A percentile compares a stretch with the other conserved stretches of the same genome.
These are phyloP conservation scores for Pistacia vera DNA, from an alignment of 345 rosid species.

Conservation along the genomic window DNA sequence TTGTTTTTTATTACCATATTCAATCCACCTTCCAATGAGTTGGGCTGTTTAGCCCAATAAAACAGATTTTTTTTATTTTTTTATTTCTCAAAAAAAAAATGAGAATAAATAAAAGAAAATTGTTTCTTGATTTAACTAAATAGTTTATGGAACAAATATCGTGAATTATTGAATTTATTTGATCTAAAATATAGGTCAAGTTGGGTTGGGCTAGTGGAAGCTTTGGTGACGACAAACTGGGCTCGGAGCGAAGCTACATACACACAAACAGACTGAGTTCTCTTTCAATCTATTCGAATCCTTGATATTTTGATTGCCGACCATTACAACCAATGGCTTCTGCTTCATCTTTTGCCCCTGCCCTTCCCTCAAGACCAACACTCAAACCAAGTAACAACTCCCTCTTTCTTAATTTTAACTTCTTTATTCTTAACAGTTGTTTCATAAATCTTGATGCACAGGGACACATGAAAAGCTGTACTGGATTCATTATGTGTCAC, in stretches of 20 bases:
- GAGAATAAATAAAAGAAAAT: too few relatives aligned
- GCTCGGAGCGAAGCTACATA: neutral
- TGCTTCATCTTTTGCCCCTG: slow-evolving; percentile 20
- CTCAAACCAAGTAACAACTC: slow-evolving; percentile 23
- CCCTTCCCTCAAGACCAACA: slow-evolving; percentile 9
- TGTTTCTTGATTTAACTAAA: too few relatives aligned
- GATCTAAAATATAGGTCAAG: neutral
- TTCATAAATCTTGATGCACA: neutral
- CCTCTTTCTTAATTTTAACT: neutral
- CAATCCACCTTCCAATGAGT: neutral
- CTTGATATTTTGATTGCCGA: neutral
- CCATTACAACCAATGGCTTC: slow-evolving; percentile 27
- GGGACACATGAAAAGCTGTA: slow-evolving; percentile 10
- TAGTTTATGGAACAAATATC: too few relatives aligned
- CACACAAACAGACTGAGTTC: neutral
- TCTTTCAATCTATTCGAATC: neutral
- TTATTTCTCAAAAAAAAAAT: too few relatives aligned
- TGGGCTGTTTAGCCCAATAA: neutral
- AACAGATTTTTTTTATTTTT: neutral
- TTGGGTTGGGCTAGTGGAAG: neutral
- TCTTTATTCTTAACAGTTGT: neutral
- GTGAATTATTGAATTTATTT: too few relatives aligned
- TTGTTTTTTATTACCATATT: slow-evolving; percentile 10
- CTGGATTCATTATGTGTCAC: too few relatives aligned
- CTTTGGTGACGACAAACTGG: neutral